Evolutionary conservation across 495 filamentous ascomycete species (phyloP).

Genomic region (Cercophora scortea): DNA sequence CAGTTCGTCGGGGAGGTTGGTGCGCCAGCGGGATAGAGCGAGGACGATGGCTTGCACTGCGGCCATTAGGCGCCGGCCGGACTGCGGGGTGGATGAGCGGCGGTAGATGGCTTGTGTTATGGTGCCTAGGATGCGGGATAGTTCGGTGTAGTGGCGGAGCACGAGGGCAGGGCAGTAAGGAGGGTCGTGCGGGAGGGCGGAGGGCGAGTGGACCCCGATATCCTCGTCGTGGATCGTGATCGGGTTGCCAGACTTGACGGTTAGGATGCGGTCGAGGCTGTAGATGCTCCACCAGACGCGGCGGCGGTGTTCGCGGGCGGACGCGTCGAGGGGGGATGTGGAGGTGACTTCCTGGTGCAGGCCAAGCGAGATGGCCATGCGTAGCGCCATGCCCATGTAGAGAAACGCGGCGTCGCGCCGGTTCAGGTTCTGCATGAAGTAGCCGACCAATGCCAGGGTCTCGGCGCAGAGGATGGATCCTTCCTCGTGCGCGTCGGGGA

Average conservation of each 20-base stretch:
- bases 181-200: slow-evolving; percentile 13
- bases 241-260: slow-evolving; percentile 43
- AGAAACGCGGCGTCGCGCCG: slow-evolving; percentile 41
- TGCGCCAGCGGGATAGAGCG: slow-evolving; percentile 35
- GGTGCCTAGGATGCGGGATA: slow-evolving; percentile 37
- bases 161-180: slow-evolving; percentile 39
- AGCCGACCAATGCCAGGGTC: slow-evolving; percentile 42
- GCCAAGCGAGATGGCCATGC: slow-evolving; percentile 45
- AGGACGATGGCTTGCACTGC: slow-evolving; percentile 40
- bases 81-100: slow-evolving; percentile 26
- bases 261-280: slow-evolving; percentile 40
- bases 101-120: slow-evolving; percentile 42
- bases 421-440: slow-evolving; percentile 47
- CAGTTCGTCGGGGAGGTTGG: slow-evolving; percentile 32
- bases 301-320: slow-evolving; percentile 34
- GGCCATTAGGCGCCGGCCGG: slow-evolving; percentile 34
- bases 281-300: slow-evolving; percentile 49
- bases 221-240: slow-evolving; percentile 44
- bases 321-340: background rate
- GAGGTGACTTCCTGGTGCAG: slow-evolving; percentile 40
- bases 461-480: slow-evolving; percentile 45
- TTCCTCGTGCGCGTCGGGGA: slow-evolving; percentile 44
- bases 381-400: slow-evolving; percentile 43
- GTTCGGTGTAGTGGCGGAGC: slow-evolving; percentile 36
- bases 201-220: slow-evolving; percentile 36